Evolutionary conservation across 2,329 filamentous ascomycete species (phyloP), one percentile per base, ranked within the genome.

Genomic region (Epichloe amarillans): DNA sequence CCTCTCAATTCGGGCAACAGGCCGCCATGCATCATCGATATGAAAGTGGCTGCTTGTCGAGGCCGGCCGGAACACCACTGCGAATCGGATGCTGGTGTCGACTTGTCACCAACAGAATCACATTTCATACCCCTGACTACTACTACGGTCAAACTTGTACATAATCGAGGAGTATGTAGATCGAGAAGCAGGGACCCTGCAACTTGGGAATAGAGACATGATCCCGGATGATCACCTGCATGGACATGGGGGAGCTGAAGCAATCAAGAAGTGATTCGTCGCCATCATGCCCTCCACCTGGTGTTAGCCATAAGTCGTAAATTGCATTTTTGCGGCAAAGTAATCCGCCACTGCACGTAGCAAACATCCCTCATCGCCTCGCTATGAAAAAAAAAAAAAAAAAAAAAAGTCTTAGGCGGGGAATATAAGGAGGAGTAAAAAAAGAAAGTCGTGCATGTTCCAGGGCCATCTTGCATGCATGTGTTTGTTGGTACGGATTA

Each of bases 381-480:
- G 26, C 26, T 8, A 8, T 3, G 26, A 8, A 8, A 1, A 0
- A 26, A 3, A 23, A 30, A 26, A 26, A 26, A 2, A 0, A 8
- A 8, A 6, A 26, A 3, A 26, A 26, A 3, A 26, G 23, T 26
- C 23, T 26, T 26, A 7, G 7, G 23, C 23, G 23, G 23, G 3
- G 2, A 26, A 26, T 26, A 26, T 3, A 26, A 26, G 23, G 23
- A 26, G 23, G 23, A 26, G 23, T 26, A 30, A 26, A 26, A 26
- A 26, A 26, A 26, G 7, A 26, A 26, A 26, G 26, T 26, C 26
- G 7, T 26, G 26, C 26, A 10, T 30, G 26, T 30, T 30, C 26
- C 26, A 30, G 26, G 26, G 26, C 7, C 26, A 10, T 30, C 26
- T 30, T 30, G 26, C 7, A 30, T 30, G 26, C 7, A 30, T 30